These are phyloP conservation scores for Rubia occidens DNA, from an alignment of 305 asterid species.

Conservation along the genomic window DNA sequence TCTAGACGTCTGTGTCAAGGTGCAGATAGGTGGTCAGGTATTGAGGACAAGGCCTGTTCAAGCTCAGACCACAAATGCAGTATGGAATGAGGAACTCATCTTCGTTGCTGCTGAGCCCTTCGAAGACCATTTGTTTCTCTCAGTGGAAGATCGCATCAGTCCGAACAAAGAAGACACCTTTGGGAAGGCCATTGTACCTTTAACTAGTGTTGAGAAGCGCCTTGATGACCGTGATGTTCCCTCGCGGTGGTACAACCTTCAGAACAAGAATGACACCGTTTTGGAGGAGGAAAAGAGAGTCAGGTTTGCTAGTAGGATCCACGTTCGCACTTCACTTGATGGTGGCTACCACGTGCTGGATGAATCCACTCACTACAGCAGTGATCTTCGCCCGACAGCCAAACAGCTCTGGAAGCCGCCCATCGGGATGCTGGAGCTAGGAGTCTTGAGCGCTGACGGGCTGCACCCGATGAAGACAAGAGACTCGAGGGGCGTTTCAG, in stretches of 20 bases:
- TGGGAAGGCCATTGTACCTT: conserved; percentile 54
- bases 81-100: conserved; percentile 86
- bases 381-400: conserved; percentile 82
- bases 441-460: conserved; percentile 54
- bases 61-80: conserved; percentile 38
- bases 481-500: conserved; percentile 59
- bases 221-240: conserved; percentile 59
- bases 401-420: conserved; percentile 88
- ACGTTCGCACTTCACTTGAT: conserved; percentile 69
- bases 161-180: conserved; percentile 56
- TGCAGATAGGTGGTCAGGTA: conserved; percentile 59
- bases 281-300: conserved; percentile 50
- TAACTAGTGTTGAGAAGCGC: conserved; percentile 53
- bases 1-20: conserved; percentile 54
- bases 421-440: conserved; percentile 61
- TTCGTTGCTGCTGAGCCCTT: conserved; percentile 88
- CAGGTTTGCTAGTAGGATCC: conserved; percentile 64
- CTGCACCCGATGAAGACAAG: conserved; percentile 68
- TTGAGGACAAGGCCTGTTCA: conserved; percentile 52
- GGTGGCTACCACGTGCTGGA: conserved; percentile 95
- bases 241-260: conserved; percentile 62
- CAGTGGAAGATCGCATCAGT: conserved; percentile 62
- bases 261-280: conserved; percentile 32
- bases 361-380: conserved; percentile 78
- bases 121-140: conserved; percentile 57